A percentile compares a stretch with the other conserved stretches of the same genome.
phyloP scores from a whole-genome alignment of 1,139 yeast species.

The Sugiyamaella pinicola region DNA sequence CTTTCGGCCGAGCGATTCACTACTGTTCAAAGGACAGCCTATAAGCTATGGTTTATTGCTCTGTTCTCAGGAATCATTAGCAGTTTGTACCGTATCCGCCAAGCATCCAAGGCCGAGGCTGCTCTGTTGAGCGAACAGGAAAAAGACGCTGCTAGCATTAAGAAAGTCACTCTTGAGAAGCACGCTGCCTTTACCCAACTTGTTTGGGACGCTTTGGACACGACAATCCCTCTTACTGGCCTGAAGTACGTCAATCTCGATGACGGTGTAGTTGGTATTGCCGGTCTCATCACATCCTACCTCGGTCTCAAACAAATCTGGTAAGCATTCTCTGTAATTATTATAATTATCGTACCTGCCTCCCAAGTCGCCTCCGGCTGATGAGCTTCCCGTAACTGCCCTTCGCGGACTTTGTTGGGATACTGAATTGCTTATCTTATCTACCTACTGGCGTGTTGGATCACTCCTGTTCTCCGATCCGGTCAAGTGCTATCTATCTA shows the following conservation, averaged over 20 bases:
- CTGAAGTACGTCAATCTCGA: conserved; percentile 59
- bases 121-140: conserved; percentile 43
- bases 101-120: conserved; percentile 43
- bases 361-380: conserved; percentile 4
- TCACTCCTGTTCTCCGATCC: neutral
- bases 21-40: conserved; percentile 36
- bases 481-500: too few relatives aligned
- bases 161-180: conserved; percentile 45
- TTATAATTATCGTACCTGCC: too few relatives aligned
- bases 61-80: conserved; percentile 63
- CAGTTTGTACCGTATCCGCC: conserved; percentile 53
- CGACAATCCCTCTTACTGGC: conserved; percentile 72
- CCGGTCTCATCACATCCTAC: conserved; percentile 80
- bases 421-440: too few relatives aligned
- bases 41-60: conserved; percentile 79
- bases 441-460: too few relatives aligned
- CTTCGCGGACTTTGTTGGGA: too few relatives aligned
- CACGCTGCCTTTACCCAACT: conserved; percentile 60
- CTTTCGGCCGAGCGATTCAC: conserved; percentile 34
- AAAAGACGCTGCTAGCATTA: conserved; percentile 45
- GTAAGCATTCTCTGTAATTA: conserved; percentile 39
- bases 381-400: conserved; percentile 4
- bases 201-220: conserved; percentile 78
- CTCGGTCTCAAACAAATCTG: conserved; percentile 79
- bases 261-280: conserved; percentile 83